Evolutionary conservation across 1,139 yeast genomes (phyloP).

Genomic region (Spathaspora sp.): DNA sequence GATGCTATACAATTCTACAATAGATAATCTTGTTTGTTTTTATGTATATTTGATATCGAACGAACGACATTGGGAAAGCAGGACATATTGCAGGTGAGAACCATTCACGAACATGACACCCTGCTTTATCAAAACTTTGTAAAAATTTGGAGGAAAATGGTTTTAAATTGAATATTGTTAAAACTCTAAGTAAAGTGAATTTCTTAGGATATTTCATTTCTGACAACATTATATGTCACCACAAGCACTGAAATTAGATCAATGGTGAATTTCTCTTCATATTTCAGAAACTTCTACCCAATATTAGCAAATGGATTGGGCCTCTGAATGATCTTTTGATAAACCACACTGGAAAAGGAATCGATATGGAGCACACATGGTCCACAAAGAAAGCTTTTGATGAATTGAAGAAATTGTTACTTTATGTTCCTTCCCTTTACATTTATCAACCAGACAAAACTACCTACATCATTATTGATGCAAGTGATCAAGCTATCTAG

Average conservation of each 20-base stretch:
- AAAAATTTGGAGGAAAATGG: background rate
- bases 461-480: constrained; percentile 1
- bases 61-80: no score
- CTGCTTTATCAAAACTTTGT: background rate
- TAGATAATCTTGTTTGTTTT: no score
- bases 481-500: background rate
- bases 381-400: background rate
- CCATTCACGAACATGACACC: no score
- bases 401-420: background rate
- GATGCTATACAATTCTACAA: no score
- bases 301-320: background rate
- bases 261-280: background rate
- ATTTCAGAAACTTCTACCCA: background rate
- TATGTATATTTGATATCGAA: no score
- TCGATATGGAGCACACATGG: background rate
- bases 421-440: background rate
- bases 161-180: background rate
- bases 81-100: no score
- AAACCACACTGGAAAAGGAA: background rate
- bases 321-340: constrained; percentile 1
- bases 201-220: background rate
- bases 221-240: background rate
- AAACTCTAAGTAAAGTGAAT: background rate
- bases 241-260: constrained; percentile 1
- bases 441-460: background rate